Base-by-base conservation (phyloP, 2,329 filamentous ascomycete genomes). In the Fusarium marasasianum region DNA sequence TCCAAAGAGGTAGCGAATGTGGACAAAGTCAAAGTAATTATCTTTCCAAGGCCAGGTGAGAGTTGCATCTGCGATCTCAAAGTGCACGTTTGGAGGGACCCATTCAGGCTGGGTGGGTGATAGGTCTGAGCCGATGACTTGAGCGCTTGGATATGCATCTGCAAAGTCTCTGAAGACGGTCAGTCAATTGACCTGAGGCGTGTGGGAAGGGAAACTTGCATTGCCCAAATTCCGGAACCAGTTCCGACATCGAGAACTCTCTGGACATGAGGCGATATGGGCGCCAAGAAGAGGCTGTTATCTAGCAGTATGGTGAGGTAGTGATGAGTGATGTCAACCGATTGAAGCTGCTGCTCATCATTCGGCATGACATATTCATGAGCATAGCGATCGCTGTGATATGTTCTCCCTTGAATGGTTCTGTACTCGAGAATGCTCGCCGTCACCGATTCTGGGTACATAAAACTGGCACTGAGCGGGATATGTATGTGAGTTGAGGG, bases 171-270 rank as follows among this genome's bases (percentile, higher is more conserved):
- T 76, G 38, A 15, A 45, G 8, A 31, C 33, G 4, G 45, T 62
- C 14, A 40, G 48, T 44, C 26, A 40, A 40, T 9, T 9, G 37
- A 15, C 18, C 6, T 22, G 22, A 29, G 26, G 20, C 7, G 10
- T 4, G 13, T 4, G 13, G 22, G 40, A 5, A 38, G 31, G 18
- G 38, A 22, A 17, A 38, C 55, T 38, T 70, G 48, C 71, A 73
- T 74, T 41, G 71, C 71, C 71, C 71, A 73, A 20, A 63, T 74
- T 18, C 75, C 75, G 45, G 75, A 77, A 20, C 76, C 76, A 26
- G 76, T 77, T 10, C 76, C 76, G 9, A 77, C 72, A 47, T 77
- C 76, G 15, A 77, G 72, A n/a, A 78, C 76, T 48, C 31, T 75
- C 55, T 77, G 63, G 26, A 74, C 50, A 51, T 77, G 29, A 17